Evolutionary conservation across 2,329 filamentous ascomycete genomes (phyloP).

Genomic region (Fusarium concolor): DNA sequence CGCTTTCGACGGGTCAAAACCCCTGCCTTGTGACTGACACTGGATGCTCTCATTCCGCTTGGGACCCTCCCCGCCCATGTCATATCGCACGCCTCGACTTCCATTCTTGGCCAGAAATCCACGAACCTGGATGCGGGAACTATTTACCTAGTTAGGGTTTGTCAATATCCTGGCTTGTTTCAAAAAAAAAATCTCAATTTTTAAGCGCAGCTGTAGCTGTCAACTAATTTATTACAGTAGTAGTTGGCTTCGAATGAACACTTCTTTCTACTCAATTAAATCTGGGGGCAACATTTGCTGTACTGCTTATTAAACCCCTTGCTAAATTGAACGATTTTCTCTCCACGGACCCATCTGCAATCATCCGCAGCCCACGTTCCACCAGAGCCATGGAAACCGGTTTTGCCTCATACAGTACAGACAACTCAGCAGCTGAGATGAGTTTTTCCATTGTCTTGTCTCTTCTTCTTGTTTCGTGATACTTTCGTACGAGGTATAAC

Average conservation of each 20-base stretch:
- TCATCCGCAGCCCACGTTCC: constrained; percentile 37
- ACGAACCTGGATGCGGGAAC: constrained; percentile 43
- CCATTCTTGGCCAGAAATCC: constrained; percentile 34
- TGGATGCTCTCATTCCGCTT: constrained; percentile 39
- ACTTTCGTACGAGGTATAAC: not conserved
- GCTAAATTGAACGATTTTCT: constrained; percentile 23
- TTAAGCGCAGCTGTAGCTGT: not conserved
- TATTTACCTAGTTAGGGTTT: constrained; percentile 14
- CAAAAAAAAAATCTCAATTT: not conserved
- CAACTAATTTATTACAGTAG: not conserved
- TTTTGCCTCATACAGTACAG: constrained; percentile 34
- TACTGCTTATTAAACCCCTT: constrained; percentile 9
- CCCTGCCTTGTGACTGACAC: constrained; percentile 33
- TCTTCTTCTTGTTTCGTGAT: not conserved
- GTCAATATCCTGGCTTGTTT: constrained; percentile 19
- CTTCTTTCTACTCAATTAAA: not conserved
- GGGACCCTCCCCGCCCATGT: constrained; percentile 16
- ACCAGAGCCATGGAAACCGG: constrained; percentile 37
- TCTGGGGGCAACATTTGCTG: constrained; percentile 1
- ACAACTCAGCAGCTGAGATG: constrained; percentile 4
- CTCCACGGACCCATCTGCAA: constrained; percentile 39
- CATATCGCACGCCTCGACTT: constrained; percentile 15
- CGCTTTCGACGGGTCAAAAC: constrained; percentile 27
- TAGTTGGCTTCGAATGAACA: not conserved
- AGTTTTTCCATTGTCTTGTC: not conserved